phyloP scores from a whole-genome alignment of 176 grass and related monocot genomes.

The bread wheat (Triticum aestivum) region DNA sequence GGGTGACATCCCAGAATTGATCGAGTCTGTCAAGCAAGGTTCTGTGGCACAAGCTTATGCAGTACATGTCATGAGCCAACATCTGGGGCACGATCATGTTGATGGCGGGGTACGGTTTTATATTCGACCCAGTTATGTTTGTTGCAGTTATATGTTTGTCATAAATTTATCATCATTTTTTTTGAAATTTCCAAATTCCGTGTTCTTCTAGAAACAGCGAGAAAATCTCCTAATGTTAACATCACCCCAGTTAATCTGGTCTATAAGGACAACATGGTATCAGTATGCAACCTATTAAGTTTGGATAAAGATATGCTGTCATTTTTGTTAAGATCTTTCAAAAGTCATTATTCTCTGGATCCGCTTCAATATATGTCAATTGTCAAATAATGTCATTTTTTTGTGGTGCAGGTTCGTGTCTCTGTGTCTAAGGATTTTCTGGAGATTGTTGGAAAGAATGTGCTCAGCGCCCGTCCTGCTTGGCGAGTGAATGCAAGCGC shows the following conservation, averaged over 20 bases:
- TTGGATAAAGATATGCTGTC: background rate
- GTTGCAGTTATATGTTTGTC: background rate
- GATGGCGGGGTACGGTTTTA: conserved; percentile 60
- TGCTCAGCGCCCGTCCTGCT: conserved; percentile 49
- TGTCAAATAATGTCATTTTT: conserved; percentile 19
- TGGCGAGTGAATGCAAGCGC: conserved; percentile 70
- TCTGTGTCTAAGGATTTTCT: conserved; percentile 69
- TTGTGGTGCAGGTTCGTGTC: conserved; percentile 49
- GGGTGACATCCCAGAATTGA: conserved; percentile 57
- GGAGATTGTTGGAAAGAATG: conserved; percentile 64
- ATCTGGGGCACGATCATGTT: conserved; percentile 60
- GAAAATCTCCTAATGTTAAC: background rate
- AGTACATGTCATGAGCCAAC: conserved; percentile 61
- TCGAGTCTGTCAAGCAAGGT: conserved; percentile 60
- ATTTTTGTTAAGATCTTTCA: conserved; percentile 1
- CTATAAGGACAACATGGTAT: background rate
- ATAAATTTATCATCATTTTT: background rate
- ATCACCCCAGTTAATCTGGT: background rate
- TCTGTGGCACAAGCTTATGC: conserved; percentile 60
- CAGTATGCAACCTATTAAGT: background rate
- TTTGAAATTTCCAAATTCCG: background rate
- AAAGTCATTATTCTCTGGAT: background rate
- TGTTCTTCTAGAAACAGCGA: background rate
- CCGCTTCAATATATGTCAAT: background rate
- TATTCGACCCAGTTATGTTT: conserved; percentile 3